Evolutionary conservation across 2,329 filamentous ascomycete species (phyloP).

Genomic region (Colletotrichum chrysophilum): DNA sequence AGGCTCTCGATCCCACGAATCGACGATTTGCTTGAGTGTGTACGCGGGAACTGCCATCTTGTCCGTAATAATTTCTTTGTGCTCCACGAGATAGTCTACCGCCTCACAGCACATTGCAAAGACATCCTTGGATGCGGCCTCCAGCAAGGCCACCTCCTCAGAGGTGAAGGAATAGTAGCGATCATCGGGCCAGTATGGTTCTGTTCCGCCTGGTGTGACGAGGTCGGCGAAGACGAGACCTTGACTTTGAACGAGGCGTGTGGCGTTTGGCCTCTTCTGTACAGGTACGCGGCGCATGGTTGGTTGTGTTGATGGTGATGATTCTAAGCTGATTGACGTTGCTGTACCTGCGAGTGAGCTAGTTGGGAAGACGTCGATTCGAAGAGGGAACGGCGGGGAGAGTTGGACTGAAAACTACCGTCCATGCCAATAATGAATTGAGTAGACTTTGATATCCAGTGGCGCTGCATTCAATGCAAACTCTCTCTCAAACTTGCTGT

Average conservation of each 20-base stretch:
- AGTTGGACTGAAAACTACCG: not conserved
- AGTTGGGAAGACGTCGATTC: not conserved
- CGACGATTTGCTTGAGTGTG: not conserved
- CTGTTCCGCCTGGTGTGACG: not conserved
- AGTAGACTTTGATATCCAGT: not conserved
- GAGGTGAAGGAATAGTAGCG: not conserved
- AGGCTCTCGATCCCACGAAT: not conserved
- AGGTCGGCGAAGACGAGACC: not conserved
- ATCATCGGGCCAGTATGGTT: constrained; percentile 4
- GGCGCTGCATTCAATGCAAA: not conserved
- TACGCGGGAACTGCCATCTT: not conserved
- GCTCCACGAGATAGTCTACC: not conserved
- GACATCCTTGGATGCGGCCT: not conserved
- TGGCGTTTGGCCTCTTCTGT: not conserved
- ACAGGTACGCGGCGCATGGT: not conserved
- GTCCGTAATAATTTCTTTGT: not conserved
- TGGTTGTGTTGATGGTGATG: not conserved
- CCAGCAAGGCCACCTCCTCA: not conserved
- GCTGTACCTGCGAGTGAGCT: not conserved
- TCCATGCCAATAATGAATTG: not conserved
- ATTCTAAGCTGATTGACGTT: not conserved
- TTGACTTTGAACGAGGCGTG: not conserved
- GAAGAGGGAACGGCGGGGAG: not conserved
- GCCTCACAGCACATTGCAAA: constrained; percentile 5
- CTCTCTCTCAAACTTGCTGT: not conserved